phyloP scores from a whole-genome alignment of 306 rosid species.

The Prunus davidiana region DNA sequence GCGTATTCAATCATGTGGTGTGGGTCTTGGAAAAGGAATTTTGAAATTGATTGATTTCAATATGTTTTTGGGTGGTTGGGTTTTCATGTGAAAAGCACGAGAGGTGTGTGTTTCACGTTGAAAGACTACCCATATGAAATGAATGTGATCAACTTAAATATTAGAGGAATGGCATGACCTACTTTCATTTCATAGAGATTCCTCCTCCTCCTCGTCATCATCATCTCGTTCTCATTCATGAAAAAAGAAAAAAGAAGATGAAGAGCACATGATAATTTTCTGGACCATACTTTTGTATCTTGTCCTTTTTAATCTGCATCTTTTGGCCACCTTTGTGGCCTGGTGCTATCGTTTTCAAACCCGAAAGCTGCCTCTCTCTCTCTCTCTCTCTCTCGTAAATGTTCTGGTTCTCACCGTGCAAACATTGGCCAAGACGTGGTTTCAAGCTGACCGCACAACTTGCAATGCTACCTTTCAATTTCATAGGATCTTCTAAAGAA shows the following conservation, averaged over 20 bases:
- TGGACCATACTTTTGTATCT: background rate
- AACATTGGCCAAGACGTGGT: background rate
- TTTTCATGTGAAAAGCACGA: background rate
- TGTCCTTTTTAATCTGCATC: background rate
- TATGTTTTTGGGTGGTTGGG: background rate
- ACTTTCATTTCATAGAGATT: background rate
- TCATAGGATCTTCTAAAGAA: background rate
- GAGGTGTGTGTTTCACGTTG: background rate
- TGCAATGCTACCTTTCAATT: conserved; percentile 3
- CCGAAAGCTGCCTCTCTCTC: background rate
- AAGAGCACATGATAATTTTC: background rate
- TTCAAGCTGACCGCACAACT: background rate
- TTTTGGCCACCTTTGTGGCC: background rate
- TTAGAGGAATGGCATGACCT: background rate
- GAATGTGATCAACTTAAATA: background rate
- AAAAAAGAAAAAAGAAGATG: background rate
- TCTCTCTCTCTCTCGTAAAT: background rate
- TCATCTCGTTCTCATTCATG: background rate
- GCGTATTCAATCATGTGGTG: background rate
- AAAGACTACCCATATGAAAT: background rate
- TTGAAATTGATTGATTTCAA: too few relatives aligned
- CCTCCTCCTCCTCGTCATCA: background rate
- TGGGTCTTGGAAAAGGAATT: background rate
- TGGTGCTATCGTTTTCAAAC: background rate
- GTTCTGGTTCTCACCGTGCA: background rate